phyloP scores from a whole-genome alignment of 129 eudicot species.

The Flaveria trinervia region DNA sequence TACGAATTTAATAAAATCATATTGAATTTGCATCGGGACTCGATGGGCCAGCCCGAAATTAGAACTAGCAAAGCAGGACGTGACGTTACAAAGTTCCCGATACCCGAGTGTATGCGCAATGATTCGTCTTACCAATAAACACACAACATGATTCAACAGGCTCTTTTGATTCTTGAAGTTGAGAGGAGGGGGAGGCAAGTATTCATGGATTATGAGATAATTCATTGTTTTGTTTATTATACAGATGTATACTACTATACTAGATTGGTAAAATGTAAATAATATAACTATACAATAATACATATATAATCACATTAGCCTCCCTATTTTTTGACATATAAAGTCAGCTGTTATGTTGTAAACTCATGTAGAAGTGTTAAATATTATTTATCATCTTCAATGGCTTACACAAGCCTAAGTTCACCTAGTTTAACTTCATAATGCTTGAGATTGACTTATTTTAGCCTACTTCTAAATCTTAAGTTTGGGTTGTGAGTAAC shows the following conservation, averaged over 20 bases:
- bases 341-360: background rate
- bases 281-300: slow-evolving; percentile 15
- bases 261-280: slow-evolving; percentile 34
- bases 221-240: slow-evolving; percentile 38
- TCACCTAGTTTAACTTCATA: no score
- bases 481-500: no score
- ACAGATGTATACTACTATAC: slow-evolving; percentile 40
- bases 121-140: slow-evolving; percentile 31
- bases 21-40: slow-evolving; percentile 68
- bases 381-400: background rate
- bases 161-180: slow-evolving; percentile 17
- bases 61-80: slow-evolving; percentile 76
- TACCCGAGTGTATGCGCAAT: slow-evolving; percentile 96
- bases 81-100: slow-evolving; percentile 92
- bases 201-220: slow-evolving; percentile 13
- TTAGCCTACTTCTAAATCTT: no score
- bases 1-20: slow-evolving; percentile 67
- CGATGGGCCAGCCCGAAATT: slow-evolving; percentile 86
- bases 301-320: slow-evolving; percentile 11
- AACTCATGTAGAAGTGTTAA: background rate
- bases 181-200: slow-evolving; percentile 15
- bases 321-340: slow-evolving; percentile 7
- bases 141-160: slow-evolving; percentile 11
- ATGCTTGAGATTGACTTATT: background rate
- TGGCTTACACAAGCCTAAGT: background rate